Percentiles rank a stretch among this genome's conserved stretches.
These are phyloP conservation scores for Pichia sp. DNA, from an alignment of 1,139 yeast species.

Conservation along the genomic window DNA sequence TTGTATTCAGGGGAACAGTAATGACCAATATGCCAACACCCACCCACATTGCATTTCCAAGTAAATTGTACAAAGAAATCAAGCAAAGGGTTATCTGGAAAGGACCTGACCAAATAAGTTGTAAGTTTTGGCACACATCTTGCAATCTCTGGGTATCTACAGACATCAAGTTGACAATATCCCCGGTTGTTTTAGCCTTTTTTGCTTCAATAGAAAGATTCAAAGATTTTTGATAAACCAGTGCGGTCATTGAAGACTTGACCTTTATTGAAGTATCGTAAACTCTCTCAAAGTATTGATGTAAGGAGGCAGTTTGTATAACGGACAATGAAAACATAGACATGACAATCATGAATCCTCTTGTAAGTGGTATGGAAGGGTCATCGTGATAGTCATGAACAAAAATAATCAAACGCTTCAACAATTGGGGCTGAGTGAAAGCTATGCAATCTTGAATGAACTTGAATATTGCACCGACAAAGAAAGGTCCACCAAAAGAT, in stretches of 20 bases:
- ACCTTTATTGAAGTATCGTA: slow-evolving; percentile 90
- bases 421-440: slow-evolving; percentile 83
- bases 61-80: slow-evolving; percentile 62
- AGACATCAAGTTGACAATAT: slow-evolving; percentile 93
- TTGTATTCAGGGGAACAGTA: slow-evolving; percentile 81
- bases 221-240: slow-evolving; percentile 76
- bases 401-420: slow-evolving; percentile 70
- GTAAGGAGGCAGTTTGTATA: slow-evolving; percentile 77
- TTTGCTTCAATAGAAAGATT: slow-evolving; percentile 81
- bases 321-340: slow-evolving; percentile 83
- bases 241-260: slow-evolving; percentile 72
- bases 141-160: slow-evolving; percentile 94
- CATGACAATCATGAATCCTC: slow-evolving; percentile 78
- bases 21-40: slow-evolving; percentile 82
- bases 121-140: slow-evolving; percentile 82
- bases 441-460: slow-evolving; percentile 74
- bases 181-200: slow-evolving; percentile 83
- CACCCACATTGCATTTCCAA: slow-evolving; percentile 96
- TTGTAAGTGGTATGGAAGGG: slow-evolving; percentile 54
- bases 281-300: slow-evolving; percentile 87
- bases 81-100: slow-evolving; percentile 84
- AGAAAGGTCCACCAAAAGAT: slow-evolving; percentile 69
- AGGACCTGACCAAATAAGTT: slow-evolving; percentile 94
- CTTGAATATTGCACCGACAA: slow-evolving; percentile 75
- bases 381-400: slow-evolving; percentile 68